phyloP scores from a whole-genome alignment of 2,329 filamentous ascomycete species.

The Hypoxylon sp. region DNA sequence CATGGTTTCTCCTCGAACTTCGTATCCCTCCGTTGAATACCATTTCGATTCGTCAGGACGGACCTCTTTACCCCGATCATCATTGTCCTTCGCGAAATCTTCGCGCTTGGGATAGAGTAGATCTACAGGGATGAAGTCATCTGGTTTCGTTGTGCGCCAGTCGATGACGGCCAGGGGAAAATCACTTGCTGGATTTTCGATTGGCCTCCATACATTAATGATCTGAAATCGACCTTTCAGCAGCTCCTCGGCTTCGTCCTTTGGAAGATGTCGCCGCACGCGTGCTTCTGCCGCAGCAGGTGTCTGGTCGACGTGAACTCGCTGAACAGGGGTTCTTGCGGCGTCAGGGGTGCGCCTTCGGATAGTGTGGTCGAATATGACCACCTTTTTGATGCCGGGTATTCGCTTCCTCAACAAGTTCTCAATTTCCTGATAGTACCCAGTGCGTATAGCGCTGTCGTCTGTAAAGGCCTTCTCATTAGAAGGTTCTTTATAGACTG shows the following conservation, averaged over 20 bases:
- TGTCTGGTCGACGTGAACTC: slow-evolving; percentile 81
- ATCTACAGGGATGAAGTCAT: slow-evolving; percentile 73
- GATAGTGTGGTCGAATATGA: slow-evolving; percentile 82
- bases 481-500: slow-evolving; percentile 67
- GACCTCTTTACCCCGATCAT: slow-evolving; percentile 72
- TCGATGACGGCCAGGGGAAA: slow-evolving; percentile 74
- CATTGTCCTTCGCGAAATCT: slow-evolving; percentile 63
- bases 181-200: slow-evolving; percentile 72
- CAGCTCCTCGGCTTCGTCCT: slow-evolving; percentile 69
- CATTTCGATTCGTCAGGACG: slow-evolving; percentile 63
- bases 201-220: slow-evolving; percentile 80
- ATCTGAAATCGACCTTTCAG: slow-evolving; percentile 73
- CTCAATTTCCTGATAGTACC: slow-evolving; percentile 75
- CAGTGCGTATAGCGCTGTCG: slow-evolving; percentile 66
- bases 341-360: slow-evolving; percentile 68
- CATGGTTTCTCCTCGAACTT: slow-evolving; percentile 73
- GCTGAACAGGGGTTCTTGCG: slow-evolving; percentile 75
- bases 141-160: slow-evolving; percentile 68
- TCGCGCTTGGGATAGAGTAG: slow-evolving; percentile 69
- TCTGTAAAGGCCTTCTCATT: slow-evolving; percentile 69
- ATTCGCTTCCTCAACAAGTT: slow-evolving; percentile 68
- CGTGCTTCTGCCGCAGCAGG: slow-evolving; percentile 72
- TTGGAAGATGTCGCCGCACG: slow-evolving; percentile 72
- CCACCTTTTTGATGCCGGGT: slow-evolving; percentile 59
- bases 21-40: slow-evolving; percentile 71